Percentiles rank a stretch among this genome's conserved stretches.
Conservation (phyloP, 768 basidiomycete species). For the Suillus subaureus region DNA sequence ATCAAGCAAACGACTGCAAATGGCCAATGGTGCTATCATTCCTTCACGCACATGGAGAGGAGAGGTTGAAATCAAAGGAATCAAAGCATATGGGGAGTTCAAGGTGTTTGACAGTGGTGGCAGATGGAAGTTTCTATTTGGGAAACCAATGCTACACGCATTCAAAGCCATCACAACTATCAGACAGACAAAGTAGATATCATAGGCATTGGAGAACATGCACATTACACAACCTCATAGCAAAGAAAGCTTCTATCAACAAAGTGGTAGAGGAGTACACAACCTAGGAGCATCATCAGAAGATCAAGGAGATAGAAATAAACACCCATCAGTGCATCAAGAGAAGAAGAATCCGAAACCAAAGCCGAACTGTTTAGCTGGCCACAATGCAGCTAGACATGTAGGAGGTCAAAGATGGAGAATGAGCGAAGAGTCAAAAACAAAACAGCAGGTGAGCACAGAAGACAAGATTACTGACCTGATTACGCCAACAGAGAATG, state of each 20-base stretch:
- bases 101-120: slow-evolving; percentile 24
- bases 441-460: too few species aligned
- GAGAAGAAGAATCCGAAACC: too few species aligned
- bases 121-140: slow-evolving; percentile 31
- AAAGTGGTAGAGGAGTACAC: slow-evolving; percentile 18
- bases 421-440: too few species aligned
- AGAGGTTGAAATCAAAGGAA: not conserved
- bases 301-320: too few species aligned
- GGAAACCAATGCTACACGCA: slow-evolving; percentile 29
- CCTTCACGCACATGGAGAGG: slow-evolving; percentile 18
- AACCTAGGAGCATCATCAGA: too few species aligned
- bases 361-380: too few species aligned
- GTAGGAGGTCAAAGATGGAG: too few species aligned
- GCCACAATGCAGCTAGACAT: too few species aligned
- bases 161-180: slow-evolving; percentile 31
- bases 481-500: too few species aligned
- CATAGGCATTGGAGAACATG: not conserved
- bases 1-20: slow-evolving; percentile 25
- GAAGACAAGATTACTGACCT: too few species aligned
- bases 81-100: not conserved
- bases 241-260: too few species aligned
- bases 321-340: too few species aligned
- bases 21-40: slow-evolving; percentile 33
- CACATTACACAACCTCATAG: slow-evolving; percentile 24
- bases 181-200: slow-evolving; percentile 1